Evolutionary conservation across 306 rosid genomes (phyloP), one percentile per base, ranked within the genome.

Genomic region (Vachellia collinsii): DNA sequence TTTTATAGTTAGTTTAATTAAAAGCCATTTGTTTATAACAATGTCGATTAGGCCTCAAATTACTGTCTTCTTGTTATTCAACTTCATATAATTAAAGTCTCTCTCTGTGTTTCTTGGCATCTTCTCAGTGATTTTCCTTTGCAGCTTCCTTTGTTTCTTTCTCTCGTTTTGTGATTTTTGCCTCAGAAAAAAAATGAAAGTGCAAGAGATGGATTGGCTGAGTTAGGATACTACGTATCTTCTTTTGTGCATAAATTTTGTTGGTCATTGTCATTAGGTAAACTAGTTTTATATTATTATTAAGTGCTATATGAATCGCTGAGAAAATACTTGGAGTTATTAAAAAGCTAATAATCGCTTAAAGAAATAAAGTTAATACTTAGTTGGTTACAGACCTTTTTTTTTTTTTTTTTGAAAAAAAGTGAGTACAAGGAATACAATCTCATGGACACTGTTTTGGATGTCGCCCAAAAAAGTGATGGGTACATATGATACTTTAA

Each of bases 21-120:
- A n/a, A 62, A 38, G 71, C 14, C 71, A 66, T 8, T 67, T 67
- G 34, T 67, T n/a, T n/a, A 56, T 56, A 11, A 68, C 73, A 41
- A 42, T 68, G 73, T 42, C 17, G 20, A 46, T 42, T 11, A 41
- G 51, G 53, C 51, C 73, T n/a, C 7, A 41, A 43, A 10, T 68
- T 20, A 68, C n/a, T 68, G 51, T 68, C 73, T 25, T 20, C 22
- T 68, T 8, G 73, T 68, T 20, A 41, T 68, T n/a, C 46, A 10
- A 42, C 17, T 68, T 22, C 53, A 20, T 20, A 68, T 23, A 19
- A 39, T 39, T 4, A 8, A 22, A 7, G 6, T 17, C 14, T 44
- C 14, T 44, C 11, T 44, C 19, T 14, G 6, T 41, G 0, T 41
- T 9, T 42, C 12, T 43, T 29, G 34, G 34, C 34, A 29, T 29